Evolutionary conservation across 73 alveolate genomes (phyloP), one percentile per base, ranked within the genome.

Genomic region (Paramecium sexaurelia): DNA sequence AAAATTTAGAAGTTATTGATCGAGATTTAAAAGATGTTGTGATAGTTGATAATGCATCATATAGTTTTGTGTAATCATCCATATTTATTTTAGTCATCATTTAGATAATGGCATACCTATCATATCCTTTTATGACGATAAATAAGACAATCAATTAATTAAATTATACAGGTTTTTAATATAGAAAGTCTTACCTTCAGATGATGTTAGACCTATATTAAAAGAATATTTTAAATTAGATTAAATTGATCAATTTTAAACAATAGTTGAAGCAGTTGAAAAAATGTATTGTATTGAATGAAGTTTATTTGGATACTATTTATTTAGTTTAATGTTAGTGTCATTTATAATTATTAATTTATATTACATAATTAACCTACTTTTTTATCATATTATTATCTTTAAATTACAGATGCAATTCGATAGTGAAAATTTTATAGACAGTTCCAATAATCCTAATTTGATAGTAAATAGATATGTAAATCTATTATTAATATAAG

Each of bases 41-140:
- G 6, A 71, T 95, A 17, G 95, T 95, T 3, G 98, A 95, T 69
- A 95, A 95, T 82, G 89, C 97, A 39, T 96, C 95, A 19, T 92
- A 92, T 45, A 78, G 90, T 78, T 78, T 78, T 78, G 75, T 61
- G 90, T 78, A 78, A 40, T 3, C 11, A 9, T 0, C 41, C 11
- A 37, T n/a, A 19, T 11, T 78, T 55, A 93, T 19, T 92, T 95
- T 55, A 96, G 95, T 19, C 92, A 87, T 83, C 95, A 94, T 55
- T 17, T 94, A 13, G 95, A 95, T 33, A 95, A 95, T 84, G 98
- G 98, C 1, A 94, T 95, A 7, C 98, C 98, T 11, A 95, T 95
- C 7, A 55, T 95, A 39, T 96, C 98, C 4, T 95, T 68, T 82
- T 94, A 92, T 84, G 88, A 75, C 13, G 95, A 93, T 82, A 92